Base-by-base conservation (phyloP, 345 rosid genomes). In the Atalantia buxifolia region DNA sequence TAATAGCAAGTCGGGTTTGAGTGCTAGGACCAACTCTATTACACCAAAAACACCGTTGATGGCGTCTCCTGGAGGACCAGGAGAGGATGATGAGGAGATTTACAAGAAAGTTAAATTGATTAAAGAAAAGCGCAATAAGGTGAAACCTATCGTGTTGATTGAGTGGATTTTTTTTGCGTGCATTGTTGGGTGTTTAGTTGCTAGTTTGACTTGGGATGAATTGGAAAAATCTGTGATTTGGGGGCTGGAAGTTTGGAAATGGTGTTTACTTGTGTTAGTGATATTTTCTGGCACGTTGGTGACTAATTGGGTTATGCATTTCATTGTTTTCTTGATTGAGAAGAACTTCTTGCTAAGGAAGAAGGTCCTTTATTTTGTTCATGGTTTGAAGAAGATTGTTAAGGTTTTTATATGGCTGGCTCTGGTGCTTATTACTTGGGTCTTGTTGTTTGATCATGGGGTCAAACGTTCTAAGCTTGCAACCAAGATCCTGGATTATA, bases 291-390 rank as follows among this genome's bases (percentile, higher is more conserved):
- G 98, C 74, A 42, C 91, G 88, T 74, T 88, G 38, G 81, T 95
- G 74, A 95, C 97, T 33, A 86, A 84, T n/a, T 87, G 95, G 97
- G 67, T 95, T 77, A 89, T 93, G 94, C 92, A 81, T 78, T 67
- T 95, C 0, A 78, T 85, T 42, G 95, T 95, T 56, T 95, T 92
- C 84, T 42, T 95, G 81, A 95, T 93, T 21, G 98, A 93, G 84
- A 85, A 67, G 65, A 93, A 91, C 85, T 95, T 89, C 74, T 85
- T 95, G 50, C 84, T 95, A 2, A 78, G 78, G 75, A 95, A 89
- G 82, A 95, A 92, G 70, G 98, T 93, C 8, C 89, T 95, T 68
- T 95, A 95, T 73, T 95, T 95, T 77, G 98, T 95, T 65, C 92
- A 93, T 74, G 98, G 98, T n/a, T 85, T 95, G 84, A 95, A 92